phyloP scores from a whole-genome alignment of 2,329 filamentous ascomycete genomes.

The Exophiala dermatitidis region DNA sequence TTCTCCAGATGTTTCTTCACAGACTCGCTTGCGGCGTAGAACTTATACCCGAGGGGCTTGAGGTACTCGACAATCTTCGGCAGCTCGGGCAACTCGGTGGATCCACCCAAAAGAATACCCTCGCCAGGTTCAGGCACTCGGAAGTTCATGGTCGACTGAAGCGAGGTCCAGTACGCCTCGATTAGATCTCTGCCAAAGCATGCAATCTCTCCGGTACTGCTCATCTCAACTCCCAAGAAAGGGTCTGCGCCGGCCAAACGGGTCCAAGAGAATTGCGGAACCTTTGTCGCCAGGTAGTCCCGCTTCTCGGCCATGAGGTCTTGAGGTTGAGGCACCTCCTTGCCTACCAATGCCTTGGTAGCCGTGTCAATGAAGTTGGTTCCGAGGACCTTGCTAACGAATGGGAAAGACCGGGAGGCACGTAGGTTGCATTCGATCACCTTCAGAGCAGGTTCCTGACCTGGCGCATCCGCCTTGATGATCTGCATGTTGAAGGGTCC shows the following conservation, averaged over 20 bases:
- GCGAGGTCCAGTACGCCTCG: slow-evolving; percentile 94
- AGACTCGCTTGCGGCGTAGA: slow-evolving; percentile 73
- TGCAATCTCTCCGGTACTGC: slow-evolving; percentile 93
- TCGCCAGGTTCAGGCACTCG: slow-evolving; percentile 88
- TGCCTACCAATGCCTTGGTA: slow-evolving; percentile 81
- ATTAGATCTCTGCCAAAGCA: slow-evolving; percentile 95
- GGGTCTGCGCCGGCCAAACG: slow-evolving; percentile 94
- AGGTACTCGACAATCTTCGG: slow-evolving; percentile 78
- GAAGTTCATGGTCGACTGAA: slow-evolving; percentile 99
- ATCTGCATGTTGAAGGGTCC: slow-evolving; percentile 99
- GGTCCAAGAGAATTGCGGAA: slow-evolving; percentile 98
- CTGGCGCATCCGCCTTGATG: slow-evolving; percentile 68
- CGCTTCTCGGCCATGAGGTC: slow-evolving; percentile 87
- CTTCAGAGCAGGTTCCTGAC: slow-evolving; percentile 71
- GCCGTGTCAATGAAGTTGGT: slow-evolving; percentile 95
- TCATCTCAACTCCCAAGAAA: slow-evolving; percentile 97
- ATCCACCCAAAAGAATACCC: slow-evolving; percentile 89
- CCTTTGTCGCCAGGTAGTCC: slow-evolving; percentile 92
- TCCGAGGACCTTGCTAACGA: slow-evolving; percentile 93
- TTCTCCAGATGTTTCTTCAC: slow-evolving; percentile 77
- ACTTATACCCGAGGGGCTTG: slow-evolving; percentile 83
- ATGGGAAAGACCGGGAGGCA: slow-evolving; percentile 95
- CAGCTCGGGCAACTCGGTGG: slow-evolving; percentile 63
- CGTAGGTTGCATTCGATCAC: slow-evolving; percentile 98
- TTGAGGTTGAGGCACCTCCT: slow-evolving; percentile 72